Base-by-base conservation (phyloP, 352 stramenopile genomes). In the Pelagophyceae sp. region DNA sequence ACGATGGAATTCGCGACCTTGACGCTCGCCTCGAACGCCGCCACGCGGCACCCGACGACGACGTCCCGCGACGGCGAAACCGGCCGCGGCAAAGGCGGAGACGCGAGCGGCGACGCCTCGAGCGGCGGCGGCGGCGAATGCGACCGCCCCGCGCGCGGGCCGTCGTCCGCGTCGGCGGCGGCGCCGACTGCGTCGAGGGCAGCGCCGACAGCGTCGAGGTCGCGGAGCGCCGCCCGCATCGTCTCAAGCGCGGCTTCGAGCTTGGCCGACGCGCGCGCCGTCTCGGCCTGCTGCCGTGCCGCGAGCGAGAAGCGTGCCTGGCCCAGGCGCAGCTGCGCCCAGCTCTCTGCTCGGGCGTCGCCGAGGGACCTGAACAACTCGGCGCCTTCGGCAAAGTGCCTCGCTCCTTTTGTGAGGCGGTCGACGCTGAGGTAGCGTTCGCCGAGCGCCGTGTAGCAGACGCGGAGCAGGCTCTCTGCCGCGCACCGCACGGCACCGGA, bases 341-440 rank as follows among this genome's bases (percentile, higher is more conserved):
- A 74, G 67, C 45, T 54, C 45, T 54, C 45, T 11, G 67, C 67
- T 33, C 29, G 35, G 67, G 35, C 35, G 38, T 74, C 67, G 20
- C 67, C 67, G 19, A 74, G 29, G 20, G 17, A 17, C 23, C 67
- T 2, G 35, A 74, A 74, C 2, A 74, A n/a, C 37, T 74, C 35
- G 35, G 58, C 35, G 37, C 67, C 67, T 31, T 74, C 33, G 19
- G 33, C 25, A 3, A 51, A 33, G 38, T 74, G 67, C 15, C 67
- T 11, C 33, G 67, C 67, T 1, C 17, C 67, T 37, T 74, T 74
- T 2, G 67, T 74, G 2, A 74, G 35, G 2, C 67, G 67, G 2
- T 51, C 67, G 38, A 74, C 67, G 35, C 15, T 11, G 20, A 74
- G 29, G 29, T 74, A 74, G 35, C 35, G 67, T 37, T 74, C 67